phyloP scores from a whole-genome alignment of 768 basidiomycete species.

The Rhizopogon roseolus region DNA sequence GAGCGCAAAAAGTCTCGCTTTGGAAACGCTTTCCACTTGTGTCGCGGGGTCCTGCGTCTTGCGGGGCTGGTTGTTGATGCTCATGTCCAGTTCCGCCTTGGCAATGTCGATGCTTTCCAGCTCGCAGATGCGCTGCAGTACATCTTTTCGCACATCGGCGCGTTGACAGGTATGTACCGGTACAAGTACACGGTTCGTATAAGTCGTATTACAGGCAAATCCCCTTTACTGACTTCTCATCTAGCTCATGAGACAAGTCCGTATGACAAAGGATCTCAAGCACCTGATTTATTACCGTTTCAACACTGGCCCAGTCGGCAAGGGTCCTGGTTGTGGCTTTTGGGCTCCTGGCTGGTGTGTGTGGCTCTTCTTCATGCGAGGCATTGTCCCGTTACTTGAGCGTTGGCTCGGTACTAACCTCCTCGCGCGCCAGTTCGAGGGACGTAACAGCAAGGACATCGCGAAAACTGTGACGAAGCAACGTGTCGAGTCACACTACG shows the following conservation, averaged over 20 bases:
- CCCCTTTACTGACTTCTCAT: slow-evolving; percentile 1
- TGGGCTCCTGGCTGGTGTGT: slow-evolving; percentile 99
- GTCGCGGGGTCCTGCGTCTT: slow-evolving; percentile 94
- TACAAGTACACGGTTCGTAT: slow-evolving; percentile 92
- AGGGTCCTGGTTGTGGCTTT: slow-evolving; percentile 98
- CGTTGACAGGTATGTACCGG: slow-evolving; percentile 98
- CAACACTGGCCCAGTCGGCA: slow-evolving; percentile 99
- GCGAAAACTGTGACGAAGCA: slow-evolving; percentile 99
- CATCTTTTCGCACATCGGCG: slow-evolving; percentile 95
- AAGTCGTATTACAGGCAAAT: not conserved
- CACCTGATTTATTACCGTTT: slow-evolving; percentile 98
- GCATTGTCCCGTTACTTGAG: slow-evolving; percentile 95
- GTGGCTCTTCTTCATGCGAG: slow-evolving; percentile 99
- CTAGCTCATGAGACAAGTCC: slow-evolving; percentile 96
- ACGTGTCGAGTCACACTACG: slow-evolving; percentile 97
- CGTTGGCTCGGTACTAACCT: slow-evolving; percentile 98
- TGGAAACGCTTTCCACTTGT: slow-evolving; percentile 98
- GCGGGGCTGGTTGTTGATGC: slow-evolving; percentile 99
- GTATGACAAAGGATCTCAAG: slow-evolving; percentile 99
- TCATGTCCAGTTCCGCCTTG: slow-evolving; percentile 96
- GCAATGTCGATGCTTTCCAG: slow-evolving; percentile 99
- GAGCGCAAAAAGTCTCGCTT: slow-evolving; percentile 99
- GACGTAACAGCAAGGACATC: slow-evolving; percentile 92
- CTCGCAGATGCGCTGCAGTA: slow-evolving; percentile 98
- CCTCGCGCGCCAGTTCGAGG: slow-evolving; percentile 97